Base-by-base conservation (phyloP, 768 basidiomycete genomes). In the Phlegmacium glaucopus region DNA sequence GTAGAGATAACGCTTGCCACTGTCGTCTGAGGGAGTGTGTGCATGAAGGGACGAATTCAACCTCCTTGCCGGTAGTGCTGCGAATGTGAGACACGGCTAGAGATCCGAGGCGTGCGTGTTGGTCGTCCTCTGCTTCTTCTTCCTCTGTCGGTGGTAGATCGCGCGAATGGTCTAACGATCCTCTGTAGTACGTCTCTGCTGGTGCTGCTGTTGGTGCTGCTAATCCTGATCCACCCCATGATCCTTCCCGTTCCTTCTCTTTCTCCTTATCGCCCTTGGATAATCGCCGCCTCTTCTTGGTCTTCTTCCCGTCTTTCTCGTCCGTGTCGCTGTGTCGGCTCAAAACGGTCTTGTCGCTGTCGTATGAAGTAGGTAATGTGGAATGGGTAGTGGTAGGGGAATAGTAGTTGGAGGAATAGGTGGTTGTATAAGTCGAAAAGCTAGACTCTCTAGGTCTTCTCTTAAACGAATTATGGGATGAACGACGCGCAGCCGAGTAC, bases 1-100 rank as follows among this genome's bases (percentile, higher is more conserved):
- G 65, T 16, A 85, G 72, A 0, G 71, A 61, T 25, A 84, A 51
- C 8, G 82, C 80, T 55, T 82, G 79, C 83, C 84, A 85, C 48
- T 82, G 78, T 8, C 78, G 68, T 47, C 70, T 68, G 36, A 85
- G 62, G 39, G 64, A 67, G 59, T 82, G 70, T 8, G 68, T 64
- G 63, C 83, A 85, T 29, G 80, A 80, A 10, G 83, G 83, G 3
- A 79, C 82, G 53, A 62, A 68, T 44, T 61, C 54, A 9, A 30
- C 45, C 39, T 49, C 17, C 44, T 55, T 56, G 22, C 42, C 28
- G 36, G 56, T 50, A 9, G 26, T 40, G 28, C 46, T 42, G 36
- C 26, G 37, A 27, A 36, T 42, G 16, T 51, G 5, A 22, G 22
- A 22, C 22, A 5, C 5, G 22, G 22, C 49, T 6, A 22, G 28